These are phyloP conservation scores for Salix udensis DNA, from an alignment of 345 rosid genomes.

Conservation along the genomic window DNA sequence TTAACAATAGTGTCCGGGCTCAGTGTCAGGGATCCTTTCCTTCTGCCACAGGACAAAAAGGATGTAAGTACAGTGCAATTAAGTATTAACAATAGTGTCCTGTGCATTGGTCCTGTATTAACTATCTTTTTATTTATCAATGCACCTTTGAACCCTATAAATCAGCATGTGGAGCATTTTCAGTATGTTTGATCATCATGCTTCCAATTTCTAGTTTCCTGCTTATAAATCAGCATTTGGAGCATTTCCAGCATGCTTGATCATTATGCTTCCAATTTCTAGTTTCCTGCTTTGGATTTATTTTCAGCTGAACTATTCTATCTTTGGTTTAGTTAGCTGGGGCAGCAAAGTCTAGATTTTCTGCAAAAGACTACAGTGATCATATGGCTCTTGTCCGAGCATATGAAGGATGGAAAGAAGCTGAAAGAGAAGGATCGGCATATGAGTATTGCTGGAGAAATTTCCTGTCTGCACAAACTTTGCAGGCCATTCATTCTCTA, in stretches of 20 bases:
- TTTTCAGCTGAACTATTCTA: slow-evolving; percentile 6
- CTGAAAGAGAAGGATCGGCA: slow-evolving; percentile 89
- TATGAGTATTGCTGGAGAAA: slow-evolving; percentile 99
- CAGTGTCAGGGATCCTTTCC: slow-evolving; percentile 96
- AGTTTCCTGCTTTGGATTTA: not conserved
- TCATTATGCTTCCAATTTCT: not conserved
- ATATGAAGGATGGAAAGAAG: slow-evolving; percentile 98
- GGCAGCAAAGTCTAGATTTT: slow-evolving; percentile 90
- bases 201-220: no score
- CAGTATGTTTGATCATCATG: no score
- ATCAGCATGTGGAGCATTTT: not conserved
- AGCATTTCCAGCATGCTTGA: not conserved
- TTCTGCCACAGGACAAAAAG: slow-evolving; percentile 93
- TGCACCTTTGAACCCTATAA: not conserved
- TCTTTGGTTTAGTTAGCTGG: slow-evolving; percentile 67
- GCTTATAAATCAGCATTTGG: not conserved
- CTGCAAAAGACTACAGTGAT: slow-evolving; percentile 97
- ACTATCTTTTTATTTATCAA: not conserved
- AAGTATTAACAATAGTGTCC: no score
- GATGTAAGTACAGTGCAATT: slow-evolving; percentile 53
- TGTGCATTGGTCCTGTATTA: no score
- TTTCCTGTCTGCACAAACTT: slow-evolving; percentile 90
- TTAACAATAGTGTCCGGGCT: slow-evolving; percentile 92
- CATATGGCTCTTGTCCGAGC: slow-evolving; percentile 99
- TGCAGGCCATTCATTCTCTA: slow-evolving; percentile 93